These are phyloP conservation scores for Amniculicola lignicola DNA, from an alignment of 495 filamentous ascomycete genomes.

Conservation along the genomic window DNA sequence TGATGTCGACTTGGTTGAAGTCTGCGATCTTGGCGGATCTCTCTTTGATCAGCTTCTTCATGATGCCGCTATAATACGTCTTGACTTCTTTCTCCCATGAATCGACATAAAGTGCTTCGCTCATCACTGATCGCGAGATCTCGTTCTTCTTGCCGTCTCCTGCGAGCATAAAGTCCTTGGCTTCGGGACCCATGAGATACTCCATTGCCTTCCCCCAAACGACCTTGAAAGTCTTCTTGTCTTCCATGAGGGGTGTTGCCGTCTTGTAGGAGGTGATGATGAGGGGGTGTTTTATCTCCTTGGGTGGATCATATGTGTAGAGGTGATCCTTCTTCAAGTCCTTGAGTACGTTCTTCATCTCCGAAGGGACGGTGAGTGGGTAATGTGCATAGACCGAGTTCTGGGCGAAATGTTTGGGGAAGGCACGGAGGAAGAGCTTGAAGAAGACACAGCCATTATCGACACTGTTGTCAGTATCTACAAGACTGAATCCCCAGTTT, in stretches of 20 bases:
- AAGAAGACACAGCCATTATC: slow-evolving; percentile 60
- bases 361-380: slow-evolving; percentile 56
- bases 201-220: slow-evolving; percentile 56
- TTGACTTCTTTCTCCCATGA: slow-evolving; percentile 53
- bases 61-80: slow-evolving; percentile 54
- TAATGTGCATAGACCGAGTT: slow-evolving; percentile 59
- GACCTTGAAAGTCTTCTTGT: slow-evolving; percentile 55
- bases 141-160: slow-evolving; percentile 51
- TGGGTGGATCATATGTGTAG: slow-evolving; percentile 54
- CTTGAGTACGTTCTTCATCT: slow-evolving; percentile 52
- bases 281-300: slow-evolving; percentile 36
- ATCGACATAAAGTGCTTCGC: slow-evolving; percentile 48
- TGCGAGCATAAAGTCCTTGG: slow-evolving; percentile 54
- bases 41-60: slow-evolving; percentile 49
- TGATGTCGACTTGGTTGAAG: slow-evolving; percentile 60
- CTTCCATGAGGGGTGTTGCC: slow-evolving; percentile 47
- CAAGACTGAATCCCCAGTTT: slow-evolving; percentile 68
- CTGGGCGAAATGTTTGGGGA: slow-evolving; percentile 57
- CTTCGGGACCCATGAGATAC: slow-evolving; percentile 46
- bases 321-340: slow-evolving; percentile 46
- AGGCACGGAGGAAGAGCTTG: slow-evolving; percentile 59
- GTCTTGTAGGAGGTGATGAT: slow-evolving; percentile 52
- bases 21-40: slow-evolving; percentile 52
- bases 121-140: slow-evolving; percentile 49
- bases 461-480: slow-evolving; percentile 47